Base-by-base conservation (phyloP, 2,329 filamentous ascomycete species). In the Samsoniella hepiali region DNA sequence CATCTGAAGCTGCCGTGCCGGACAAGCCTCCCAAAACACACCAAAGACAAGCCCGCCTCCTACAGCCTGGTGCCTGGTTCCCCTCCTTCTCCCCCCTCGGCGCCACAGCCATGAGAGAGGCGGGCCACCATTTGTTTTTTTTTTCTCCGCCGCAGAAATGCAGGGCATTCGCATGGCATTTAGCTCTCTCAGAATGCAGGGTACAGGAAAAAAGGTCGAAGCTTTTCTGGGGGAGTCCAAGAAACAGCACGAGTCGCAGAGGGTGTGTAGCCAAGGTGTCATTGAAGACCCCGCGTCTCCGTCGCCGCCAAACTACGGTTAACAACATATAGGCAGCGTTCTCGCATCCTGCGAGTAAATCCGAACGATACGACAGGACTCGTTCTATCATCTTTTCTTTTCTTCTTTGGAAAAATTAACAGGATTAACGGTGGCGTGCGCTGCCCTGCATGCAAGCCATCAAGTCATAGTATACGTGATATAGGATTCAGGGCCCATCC, bases 211-310 rank as follows among this genome's bases (percentile, higher is more conserved):
- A 32, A 49, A 15, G 34, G 45, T 22, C 47, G 34, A 27, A 27
- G 47, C 27, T 44, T 53, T 53, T 29, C 31, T 38, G 31, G 59
- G 50, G 40, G 38, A 44, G 40, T 22, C 31, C 40, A 55, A 36
- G 49, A 60, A 61, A 61, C 58, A 54, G 8, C n/a, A 55, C 32
- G 50, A 62, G 59, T 62, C 50, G 34, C 50, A 34, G 29, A 61
- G 50, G 50, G 50, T 49, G n/a, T 22, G 59, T 47, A 44, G 36
- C n/a, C 36, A 22, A 53, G 49, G 56, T 34, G 11, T 32, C 47
- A 17, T 29, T 29, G 44, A n/a, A 22, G 22, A 13, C 58, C 36
- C 47, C 34, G 8, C 10, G n/a, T 11, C n/a, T 36, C 32, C 44
- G 34, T 54, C 34, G 50, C 9, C 50, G 50, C 9, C 50, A 32